Percentiles rank a stretch among this genome's conserved stretches.
Conservation (phyloP, 2,329 filamentous ascomycete species). For the Alternaria incomplexa region DNA sequence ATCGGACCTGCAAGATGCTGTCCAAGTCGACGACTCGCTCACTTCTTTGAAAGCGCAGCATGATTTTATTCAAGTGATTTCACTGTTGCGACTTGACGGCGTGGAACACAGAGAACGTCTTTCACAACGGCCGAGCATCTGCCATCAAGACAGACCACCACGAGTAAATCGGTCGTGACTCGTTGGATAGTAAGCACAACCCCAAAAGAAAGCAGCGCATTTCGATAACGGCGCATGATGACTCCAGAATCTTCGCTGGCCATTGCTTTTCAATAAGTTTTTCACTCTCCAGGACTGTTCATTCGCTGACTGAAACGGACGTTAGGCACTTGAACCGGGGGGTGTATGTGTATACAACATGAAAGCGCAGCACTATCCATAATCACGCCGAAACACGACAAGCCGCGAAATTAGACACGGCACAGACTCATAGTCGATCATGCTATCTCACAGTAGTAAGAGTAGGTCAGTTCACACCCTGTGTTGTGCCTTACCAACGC, state of each 20-base stretch:
- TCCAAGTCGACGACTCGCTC: too few species aligned
- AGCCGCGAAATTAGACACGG: constrained; percentile 18
- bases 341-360: neutral
- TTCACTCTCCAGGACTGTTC: neutral
- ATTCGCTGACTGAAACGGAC: neutral
- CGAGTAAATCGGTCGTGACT: neutral
- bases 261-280: neutral
- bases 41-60: neutral
- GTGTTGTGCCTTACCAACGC: too few species aligned
- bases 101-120: rapidly evolving
- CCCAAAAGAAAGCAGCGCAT: neutral
- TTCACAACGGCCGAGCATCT: neutral
- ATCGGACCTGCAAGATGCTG: neutral
- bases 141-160: neutral
- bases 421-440: constrained; percentile 11
- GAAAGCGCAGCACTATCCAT: neutral
- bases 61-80: rapidly evolving
- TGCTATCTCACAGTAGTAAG: too few species aligned
- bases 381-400: neutral
- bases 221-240: neutral
- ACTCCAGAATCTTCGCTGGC: neutral
- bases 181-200: neutral
- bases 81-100: neutral
- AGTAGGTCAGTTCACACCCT: too few species aligned
- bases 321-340: neutral